Conservation (phyloP, 179 eudicot species). For the Actinidia polygama region DNA sequence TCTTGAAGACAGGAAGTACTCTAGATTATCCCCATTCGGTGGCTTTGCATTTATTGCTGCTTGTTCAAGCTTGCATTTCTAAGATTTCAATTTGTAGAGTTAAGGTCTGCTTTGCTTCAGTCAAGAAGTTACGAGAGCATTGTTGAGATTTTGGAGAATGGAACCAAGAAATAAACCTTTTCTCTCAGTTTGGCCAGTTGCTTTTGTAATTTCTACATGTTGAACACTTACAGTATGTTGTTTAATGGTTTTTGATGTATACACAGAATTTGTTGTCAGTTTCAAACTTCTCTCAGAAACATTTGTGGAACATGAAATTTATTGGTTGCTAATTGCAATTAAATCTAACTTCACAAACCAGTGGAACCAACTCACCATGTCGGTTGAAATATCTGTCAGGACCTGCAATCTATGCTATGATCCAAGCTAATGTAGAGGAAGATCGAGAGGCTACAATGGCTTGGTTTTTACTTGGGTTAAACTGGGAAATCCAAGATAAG, state of each 20-base stretch:
- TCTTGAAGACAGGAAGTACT: conserved; percentile 77
- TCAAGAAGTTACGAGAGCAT: background rate
- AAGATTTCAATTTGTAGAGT: conserved; percentile 15
- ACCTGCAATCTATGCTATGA: too few species aligned
- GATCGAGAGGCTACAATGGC: too few species aligned
- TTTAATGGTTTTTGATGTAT: background rate
- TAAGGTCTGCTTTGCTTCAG: background rate
- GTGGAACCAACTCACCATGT: too few species aligned
- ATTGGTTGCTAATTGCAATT: too few species aligned
- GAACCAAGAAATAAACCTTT: background rate
- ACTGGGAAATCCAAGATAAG: too few species aligned
- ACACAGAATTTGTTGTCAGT: background rate
- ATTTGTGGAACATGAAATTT: too few species aligned
- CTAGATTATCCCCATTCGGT: conserved; percentile 79
- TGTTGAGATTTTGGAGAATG: background rate
- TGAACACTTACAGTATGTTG: background rate
- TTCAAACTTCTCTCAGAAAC: background rate
- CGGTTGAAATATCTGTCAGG: too few species aligned
- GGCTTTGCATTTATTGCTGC: conserved; percentile 91
- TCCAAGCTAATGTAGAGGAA: too few species aligned
- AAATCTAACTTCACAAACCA: too few species aligned
- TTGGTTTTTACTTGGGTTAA: too few species aligned
- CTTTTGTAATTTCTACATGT: background rate
- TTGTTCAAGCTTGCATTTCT: conserved; percentile 86
- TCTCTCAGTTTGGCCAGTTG: too few species aligned